phyloP scores from a whole-genome alignment of 345 rosid genomes.

The Eucalyptus erythrocorys region DNA sequence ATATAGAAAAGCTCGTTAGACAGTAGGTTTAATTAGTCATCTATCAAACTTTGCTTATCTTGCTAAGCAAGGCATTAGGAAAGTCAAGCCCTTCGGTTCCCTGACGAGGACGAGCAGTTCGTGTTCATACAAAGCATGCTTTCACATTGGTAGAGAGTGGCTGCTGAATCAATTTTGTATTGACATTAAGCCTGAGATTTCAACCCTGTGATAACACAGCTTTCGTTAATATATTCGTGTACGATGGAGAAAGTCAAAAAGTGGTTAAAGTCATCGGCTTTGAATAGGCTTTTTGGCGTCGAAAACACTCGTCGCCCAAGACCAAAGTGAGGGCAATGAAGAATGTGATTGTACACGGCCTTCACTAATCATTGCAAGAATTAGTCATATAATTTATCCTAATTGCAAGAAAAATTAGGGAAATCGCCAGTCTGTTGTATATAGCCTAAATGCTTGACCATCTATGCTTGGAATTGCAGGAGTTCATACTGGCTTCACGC shows the following conservation, averaged over 20 bases:
- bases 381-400: not conserved
- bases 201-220: not conserved
- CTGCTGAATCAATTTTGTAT: not conserved
- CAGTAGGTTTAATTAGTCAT: not conserved
- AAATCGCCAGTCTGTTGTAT: not conserved
- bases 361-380: not conserved
- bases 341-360: not conserved
- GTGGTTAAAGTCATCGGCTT: not conserved
- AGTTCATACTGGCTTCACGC: not conserved
- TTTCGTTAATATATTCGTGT: not conserved
- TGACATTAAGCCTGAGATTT: not conserved
- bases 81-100: not conserved
- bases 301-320: not conserved
- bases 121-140: not conserved
- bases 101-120: not conserved
- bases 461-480: not conserved
- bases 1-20: not conserved
- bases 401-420: not conserved
- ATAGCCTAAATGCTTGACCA: not conserved
- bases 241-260: not conserved
- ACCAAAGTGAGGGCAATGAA: not conserved
- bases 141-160: not conserved
- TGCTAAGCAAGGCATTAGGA: not conserved
- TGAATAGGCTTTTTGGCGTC: not conserved
- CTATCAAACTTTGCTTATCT: not conserved